Percentiles rank a stretch among this genome's conserved stretches.
phyloP scores from a whole-genome alignment of 1,284 basidiomycete species.

The Malassezia caprae region DNA sequence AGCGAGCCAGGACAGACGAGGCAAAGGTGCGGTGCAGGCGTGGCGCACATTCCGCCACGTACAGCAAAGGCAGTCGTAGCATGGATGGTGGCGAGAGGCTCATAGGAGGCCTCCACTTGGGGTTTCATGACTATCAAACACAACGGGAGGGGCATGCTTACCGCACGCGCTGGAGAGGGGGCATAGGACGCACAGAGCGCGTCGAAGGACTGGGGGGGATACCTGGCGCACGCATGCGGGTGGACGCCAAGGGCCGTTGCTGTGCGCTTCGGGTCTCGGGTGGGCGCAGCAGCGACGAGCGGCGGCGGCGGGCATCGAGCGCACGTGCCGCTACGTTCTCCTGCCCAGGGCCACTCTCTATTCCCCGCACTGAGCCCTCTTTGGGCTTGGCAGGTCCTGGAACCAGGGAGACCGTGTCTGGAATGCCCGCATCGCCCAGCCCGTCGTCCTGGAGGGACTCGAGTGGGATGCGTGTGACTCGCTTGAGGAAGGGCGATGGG shows the following conservation, averaged over 20 bases:
- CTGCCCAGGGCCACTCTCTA: not conserved
- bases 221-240: not conserved
- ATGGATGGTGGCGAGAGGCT: not conserved
- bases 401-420: not conserved
- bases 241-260: not conserved
- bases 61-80: too few species aligned
- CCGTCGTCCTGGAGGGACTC: not conserved
- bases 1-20: not conserved
- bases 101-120: not conserved
- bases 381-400: constrained; percentile 6
- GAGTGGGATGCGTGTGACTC: constrained; percentile 16
- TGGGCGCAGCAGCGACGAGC: constrained; percentile 13
- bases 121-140: not conserved
- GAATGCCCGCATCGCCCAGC: not conserved
- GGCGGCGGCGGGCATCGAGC: constrained; percentile 4
- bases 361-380: not conserved
- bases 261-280: not conserved
- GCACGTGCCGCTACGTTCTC: constrained; percentile 5
- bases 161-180: not conserved
- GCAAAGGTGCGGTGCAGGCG: not conserved
- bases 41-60: not conserved
- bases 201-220: constrained; percentile 2
- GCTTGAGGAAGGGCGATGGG: constrained; percentile 22
- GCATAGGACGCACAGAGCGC: constrained; percentile 1
- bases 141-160: not conserved